A percentile compares a stretch with the other conserved stretches of the same genome.
Evolutionary conservation across 208 protist genomes (phyloP).

Genomic region (Acanthamoeba culbertsoni): DNA sequence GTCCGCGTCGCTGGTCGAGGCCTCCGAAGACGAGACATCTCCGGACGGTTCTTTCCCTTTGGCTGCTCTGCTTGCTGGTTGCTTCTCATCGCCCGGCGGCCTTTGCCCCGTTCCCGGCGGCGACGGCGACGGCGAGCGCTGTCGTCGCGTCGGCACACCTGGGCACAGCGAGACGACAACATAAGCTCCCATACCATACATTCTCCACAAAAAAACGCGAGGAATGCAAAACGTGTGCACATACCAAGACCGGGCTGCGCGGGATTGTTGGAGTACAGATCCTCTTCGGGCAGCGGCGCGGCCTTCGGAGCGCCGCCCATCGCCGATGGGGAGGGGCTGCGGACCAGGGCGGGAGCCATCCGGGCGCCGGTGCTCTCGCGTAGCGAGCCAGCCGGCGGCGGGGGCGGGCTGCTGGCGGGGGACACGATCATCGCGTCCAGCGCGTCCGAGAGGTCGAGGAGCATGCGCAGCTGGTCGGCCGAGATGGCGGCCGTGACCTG

Average conservation of each 20-base stretch:
- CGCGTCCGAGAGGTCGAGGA: conserved; percentile 15
- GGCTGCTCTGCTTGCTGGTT: not conserved
- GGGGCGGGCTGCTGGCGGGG: not conserved
- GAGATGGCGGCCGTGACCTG: not conserved
- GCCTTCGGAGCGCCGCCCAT: not conserved
- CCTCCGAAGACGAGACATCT: not conserved
- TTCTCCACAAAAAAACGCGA: too few relatives aligned
- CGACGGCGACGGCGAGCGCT: too few relatives aligned
- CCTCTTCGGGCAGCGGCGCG: not conserved
- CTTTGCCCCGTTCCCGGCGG: too few relatives aligned
- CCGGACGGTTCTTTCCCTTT: not conserved
- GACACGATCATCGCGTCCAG: not conserved
- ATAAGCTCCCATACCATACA: too few relatives aligned
- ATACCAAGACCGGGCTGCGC: not conserved
- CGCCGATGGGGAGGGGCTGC: not conserved
- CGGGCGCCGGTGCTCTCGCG: not conserved
- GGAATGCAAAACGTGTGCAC: not conserved
- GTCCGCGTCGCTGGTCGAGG: conserved; percentile 9
- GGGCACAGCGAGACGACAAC: too few relatives aligned
- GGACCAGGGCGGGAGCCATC: not conserved
- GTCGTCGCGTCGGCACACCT: too few relatives aligned
- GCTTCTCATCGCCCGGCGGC: too few relatives aligned
- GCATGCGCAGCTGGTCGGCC: conserved; percentile 18
- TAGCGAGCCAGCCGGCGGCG: not conserved
- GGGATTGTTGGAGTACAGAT: not conserved